Percentiles rank a stretch among this genome's conserved stretches.
phyloP scores from a whole-genome alignment of 2,329 filamentous ascomycete species.

The Aspergillus sp. region DNA sequence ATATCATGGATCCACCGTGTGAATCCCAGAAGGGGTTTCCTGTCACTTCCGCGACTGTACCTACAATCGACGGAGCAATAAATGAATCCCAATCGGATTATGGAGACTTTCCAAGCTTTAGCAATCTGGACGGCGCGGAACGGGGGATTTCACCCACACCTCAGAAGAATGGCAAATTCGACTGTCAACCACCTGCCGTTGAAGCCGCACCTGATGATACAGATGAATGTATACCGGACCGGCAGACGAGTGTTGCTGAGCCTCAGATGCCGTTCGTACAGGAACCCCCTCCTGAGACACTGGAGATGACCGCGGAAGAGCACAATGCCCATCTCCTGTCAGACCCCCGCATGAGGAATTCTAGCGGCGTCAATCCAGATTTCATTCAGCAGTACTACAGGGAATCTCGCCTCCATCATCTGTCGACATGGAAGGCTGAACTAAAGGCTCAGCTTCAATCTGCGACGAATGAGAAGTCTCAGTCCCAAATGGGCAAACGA shows the following conservation, averaged over 20 bases:
- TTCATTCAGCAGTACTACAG: constrained; percentile 93
- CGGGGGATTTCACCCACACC: not conserved
- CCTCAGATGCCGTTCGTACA: constrained; percentile 11
- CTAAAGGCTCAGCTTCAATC: constrained; percentile 81
- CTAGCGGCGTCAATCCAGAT: constrained; percentile 82
- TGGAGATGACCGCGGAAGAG: constrained; percentile 70
- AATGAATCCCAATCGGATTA: constrained; percentile 35
- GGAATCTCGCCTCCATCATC: constrained; percentile 86
- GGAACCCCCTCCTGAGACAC: constrained; percentile 21
- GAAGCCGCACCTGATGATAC: not conserved
- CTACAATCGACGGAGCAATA: constrained; percentile 18
- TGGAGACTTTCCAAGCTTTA: constrained; percentile 30
- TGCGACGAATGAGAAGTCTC: constrained; percentile 59
- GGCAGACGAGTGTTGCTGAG: constrained; percentile 1
- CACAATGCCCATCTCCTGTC: constrained; percentile 79
- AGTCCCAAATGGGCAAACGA: constrained; percentile 37
- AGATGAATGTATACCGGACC: constrained; percentile 1
- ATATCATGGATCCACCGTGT: constrained; percentile 18
- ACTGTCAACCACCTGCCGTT: not conserved
- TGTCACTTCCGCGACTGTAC: constrained; percentile 2
- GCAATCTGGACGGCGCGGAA: constrained; percentile 9
- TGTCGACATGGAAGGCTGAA: constrained; percentile 94
- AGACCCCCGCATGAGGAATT: constrained; percentile 77
- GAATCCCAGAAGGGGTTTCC: not conserved
- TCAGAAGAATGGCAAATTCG: not conserved